These are phyloP conservation scores for Lantana camara DNA, from an alignment of 257 asterid genomes.

Conservation along the genomic window DNA sequence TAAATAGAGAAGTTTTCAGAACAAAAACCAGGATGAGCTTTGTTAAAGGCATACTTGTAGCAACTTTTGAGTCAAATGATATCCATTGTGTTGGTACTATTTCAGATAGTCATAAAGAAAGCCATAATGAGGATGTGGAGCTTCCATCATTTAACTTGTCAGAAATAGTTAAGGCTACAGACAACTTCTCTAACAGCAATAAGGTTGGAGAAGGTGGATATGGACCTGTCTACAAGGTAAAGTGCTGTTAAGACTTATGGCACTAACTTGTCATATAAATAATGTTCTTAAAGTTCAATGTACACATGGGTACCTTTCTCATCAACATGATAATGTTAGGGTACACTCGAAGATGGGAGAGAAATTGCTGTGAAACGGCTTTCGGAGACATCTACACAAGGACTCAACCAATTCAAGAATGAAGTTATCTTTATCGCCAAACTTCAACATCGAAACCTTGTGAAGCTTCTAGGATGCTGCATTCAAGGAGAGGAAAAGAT, in stretches of 20 bases:
- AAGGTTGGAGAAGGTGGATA: conserved; percentile 37
- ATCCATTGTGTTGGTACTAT: too few species aligned
- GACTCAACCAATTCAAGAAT: conserved; percentile 1
- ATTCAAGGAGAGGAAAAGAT: conserved; percentile 9
- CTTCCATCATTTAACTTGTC: conserved; percentile 17
- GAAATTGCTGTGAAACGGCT: conserved; percentile 23
- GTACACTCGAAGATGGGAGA: conserved; percentile 2
- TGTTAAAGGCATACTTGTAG: too few species aligned
- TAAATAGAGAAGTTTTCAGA: too few species aligned
- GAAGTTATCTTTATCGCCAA: not conserved
- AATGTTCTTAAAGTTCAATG: too few species aligned
- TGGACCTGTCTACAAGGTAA: conserved; percentile 35
- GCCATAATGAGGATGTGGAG: conserved; percentile 15
- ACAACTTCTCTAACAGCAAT: conserved; percentile 18
- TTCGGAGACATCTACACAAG: conserved; percentile 14
- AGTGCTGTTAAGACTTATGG: too few species aligned
- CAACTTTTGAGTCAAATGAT: too few species aligned
- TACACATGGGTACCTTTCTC: too few species aligned
- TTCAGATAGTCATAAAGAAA: conserved; percentile 8
- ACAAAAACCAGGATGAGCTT: too few species aligned
- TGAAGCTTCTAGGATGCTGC: conserved; percentile 12
- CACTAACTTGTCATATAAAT: too few species aligned
- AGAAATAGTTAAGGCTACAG: conserved; percentile 19
- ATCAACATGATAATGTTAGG: too few species aligned
- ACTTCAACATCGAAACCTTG: conserved; percentile 7